Base-by-base conservation (phyloP, 805 yeast species). In the Metschnikowia borealis region DNA sequence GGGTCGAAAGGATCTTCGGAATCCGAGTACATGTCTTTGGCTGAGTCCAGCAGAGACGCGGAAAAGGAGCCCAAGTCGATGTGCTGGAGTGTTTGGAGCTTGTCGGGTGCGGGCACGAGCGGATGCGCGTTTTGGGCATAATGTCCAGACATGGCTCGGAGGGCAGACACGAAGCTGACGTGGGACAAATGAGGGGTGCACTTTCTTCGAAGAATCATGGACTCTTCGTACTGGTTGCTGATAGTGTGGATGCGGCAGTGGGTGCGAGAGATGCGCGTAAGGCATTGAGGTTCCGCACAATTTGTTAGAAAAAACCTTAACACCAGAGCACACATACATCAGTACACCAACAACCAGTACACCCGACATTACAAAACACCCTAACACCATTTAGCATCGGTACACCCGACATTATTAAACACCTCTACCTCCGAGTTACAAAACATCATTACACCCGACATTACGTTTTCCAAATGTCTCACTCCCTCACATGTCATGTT, bases 1-100 rank as follows among this genome's bases (percentile, higher is more conserved):
- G 62, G 55, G 15, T 56, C 61, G 42, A 56, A 56, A 2, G 58
- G 60, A 34, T 58, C 62, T 13, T 58, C 61, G 15, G 57, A 54
- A 20, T 47, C 56, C 7, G 56, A 42, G 15, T 31, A 36, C n/a
- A 41, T 37, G 31, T 14, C 41, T 8, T 7, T 46, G 15, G 44
- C 50, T 3, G 43, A 47, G 11, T 48, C 51, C 11, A 26, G 23
- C 18, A 42, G 43, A 17, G 57, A 51, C 31, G 55, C 59, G 11
- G 44, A 38, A 18, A 57, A 55, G 1, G 66, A 58, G 17, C 58
- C 52, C 48, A 61, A 60, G 32, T 61, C 62, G 11, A 59, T 41
- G 39, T 32, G 36, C 31, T 50, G 51, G 11, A 56, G 41, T 29
- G 51, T 39, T 29, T 45, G 45, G 14, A 55, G 54, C 13, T 47